phyloP scores from a whole-genome alignment of 768 basidiomycete genomes.

The Lenzites betulinus region DNA sequence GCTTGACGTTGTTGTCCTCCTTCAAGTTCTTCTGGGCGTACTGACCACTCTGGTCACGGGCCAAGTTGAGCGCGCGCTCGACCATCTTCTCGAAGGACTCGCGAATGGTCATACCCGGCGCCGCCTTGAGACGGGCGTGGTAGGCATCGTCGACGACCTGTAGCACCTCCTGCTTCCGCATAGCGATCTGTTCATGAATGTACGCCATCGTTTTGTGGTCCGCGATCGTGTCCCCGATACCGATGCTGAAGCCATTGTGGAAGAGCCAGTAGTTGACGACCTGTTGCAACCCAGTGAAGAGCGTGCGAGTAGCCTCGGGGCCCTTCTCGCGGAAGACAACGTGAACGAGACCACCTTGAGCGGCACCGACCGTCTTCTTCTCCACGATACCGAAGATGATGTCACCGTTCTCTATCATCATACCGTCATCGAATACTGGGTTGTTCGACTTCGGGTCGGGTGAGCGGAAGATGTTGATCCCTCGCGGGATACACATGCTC shows the following conservation, averaged over 20 bases:
- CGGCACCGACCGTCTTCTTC: slow-evolving; percentile 98
- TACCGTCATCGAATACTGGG: slow-evolving; percentile 90
- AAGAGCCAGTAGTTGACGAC: slow-evolving; percentile 99
- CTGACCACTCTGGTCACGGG: slow-evolving; percentile 94
- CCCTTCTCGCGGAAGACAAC: slow-evolving; percentile 98
- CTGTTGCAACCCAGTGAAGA: slow-evolving; percentile 93
- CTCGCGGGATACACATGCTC: slow-evolving; percentile 88
- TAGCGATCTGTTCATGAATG: slow-evolving; percentile 81
- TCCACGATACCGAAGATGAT: slow-evolving; percentile 93
- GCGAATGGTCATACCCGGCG: slow-evolving; percentile 98
- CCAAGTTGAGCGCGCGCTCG: slow-evolving; percentile 88
- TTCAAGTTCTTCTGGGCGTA: slow-evolving; percentile 97
- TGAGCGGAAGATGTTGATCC: slow-evolving; percentile 88
- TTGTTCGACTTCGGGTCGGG: slow-evolving; percentile 78
- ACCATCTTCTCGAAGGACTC: slow-evolving; percentile 96
- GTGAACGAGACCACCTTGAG: slow-evolving; percentile 92
- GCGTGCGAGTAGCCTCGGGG: slow-evolving; percentile 82
- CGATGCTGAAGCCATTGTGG: slow-evolving; percentile 98
- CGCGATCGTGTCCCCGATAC: slow-evolving; percentile 98
- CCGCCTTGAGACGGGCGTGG: slow-evolving; percentile 83
- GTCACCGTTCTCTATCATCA: slow-evolving; percentile 96
- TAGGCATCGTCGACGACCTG: slow-evolving; percentile 80
- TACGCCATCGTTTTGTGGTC: slow-evolving; percentile 84
- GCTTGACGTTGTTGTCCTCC: slow-evolving; percentile 99
- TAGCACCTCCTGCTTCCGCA: slow-evolving; percentile 79